Conservation (phyloP, 1,284 basidiomycete species). For the Trichosporon inkin region DNA sequence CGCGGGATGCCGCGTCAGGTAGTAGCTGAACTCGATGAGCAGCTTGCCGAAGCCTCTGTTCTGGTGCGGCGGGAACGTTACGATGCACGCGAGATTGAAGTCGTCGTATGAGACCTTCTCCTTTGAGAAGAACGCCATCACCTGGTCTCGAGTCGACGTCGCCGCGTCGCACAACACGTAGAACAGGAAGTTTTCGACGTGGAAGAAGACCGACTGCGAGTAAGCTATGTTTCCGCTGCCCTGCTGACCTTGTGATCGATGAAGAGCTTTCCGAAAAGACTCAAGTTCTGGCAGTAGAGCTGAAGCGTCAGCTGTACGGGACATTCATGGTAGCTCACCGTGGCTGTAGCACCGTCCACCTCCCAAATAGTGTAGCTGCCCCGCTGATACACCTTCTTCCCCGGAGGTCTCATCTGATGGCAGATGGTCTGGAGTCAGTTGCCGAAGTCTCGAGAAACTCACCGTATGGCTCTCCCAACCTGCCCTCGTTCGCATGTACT, state of each 20-base stretch:
- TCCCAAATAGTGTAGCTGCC: conserved; percentile 92
- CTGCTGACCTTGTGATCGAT: conserved; percentile 77
- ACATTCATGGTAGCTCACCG: conserved; percentile 56
- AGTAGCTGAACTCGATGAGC: conserved; percentile 98
- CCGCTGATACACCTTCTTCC: conserved; percentile 81
- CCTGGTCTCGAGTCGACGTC: conserved; percentile 69
- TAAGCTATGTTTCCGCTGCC: conserved; percentile 5
- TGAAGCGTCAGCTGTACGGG: conserved; percentile 40
- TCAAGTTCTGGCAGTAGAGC: conserved; percentile 94
- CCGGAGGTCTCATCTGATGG: conserved; percentile 71
- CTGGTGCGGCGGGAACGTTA: conserved; percentile 91
- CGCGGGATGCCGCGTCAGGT: conserved; percentile 63
- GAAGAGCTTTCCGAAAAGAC: conserved; percentile 96
- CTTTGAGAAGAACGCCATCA: conserved; percentile 96
- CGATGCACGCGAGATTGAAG: conserved; percentile 95
- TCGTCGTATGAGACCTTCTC: conserved; percentile 95
- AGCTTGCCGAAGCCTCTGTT: conserved; percentile 86
- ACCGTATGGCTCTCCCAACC: conserved; percentile 73
- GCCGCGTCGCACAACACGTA: conserved; percentile 85
- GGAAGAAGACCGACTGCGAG: conserved; percentile 79
- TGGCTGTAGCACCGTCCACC: conserved; percentile 80
- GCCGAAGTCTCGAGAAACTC: conserved; percentile 36
- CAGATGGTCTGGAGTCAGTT: conserved; percentile 62
- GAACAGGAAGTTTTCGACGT: conserved; percentile 68
- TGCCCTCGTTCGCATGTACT: conserved; percentile 77